A percentile compares a stretch with the other conserved stretches of the same genome.
These are phyloP conservation scores for Stipa capillata DNA, from an alignment of 176 grass and related monocot genomes.

Conservation along the genomic window DNA sequence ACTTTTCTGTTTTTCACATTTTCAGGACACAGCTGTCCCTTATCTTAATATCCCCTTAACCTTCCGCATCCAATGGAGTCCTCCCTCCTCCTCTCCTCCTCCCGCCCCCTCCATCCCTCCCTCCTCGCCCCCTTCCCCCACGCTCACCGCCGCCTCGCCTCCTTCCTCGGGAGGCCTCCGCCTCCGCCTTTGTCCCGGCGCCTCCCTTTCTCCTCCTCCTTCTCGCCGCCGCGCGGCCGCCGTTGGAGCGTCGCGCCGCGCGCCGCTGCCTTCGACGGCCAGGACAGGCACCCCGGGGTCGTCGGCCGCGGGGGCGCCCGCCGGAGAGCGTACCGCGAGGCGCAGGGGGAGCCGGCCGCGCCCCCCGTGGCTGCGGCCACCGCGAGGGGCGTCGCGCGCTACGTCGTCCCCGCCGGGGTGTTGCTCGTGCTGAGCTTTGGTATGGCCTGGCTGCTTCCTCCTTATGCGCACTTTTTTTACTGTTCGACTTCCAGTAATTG, in stretches of 20 bases:
- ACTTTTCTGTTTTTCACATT: too few species aligned
- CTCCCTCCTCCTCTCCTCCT: constrained; percentile 44
- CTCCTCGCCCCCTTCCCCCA: background rate
- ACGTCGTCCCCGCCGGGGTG: constrained; percentile 46
- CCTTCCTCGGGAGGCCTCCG: background rate
- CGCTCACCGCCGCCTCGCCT: background rate
- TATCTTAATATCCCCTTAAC: too few species aligned
- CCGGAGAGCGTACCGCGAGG: constrained; percentile 45
- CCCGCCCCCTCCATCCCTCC: constrained; percentile 31
- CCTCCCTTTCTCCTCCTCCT: constrained; percentile 10
- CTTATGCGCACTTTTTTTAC: background rate
- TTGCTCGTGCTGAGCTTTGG: constrained; percentile 58
- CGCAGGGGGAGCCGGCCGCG: constrained; percentile 36
- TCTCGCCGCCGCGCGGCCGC: background rate
- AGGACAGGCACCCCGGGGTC: constrained; percentile 18
- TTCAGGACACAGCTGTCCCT: too few species aligned
- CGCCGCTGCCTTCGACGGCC: constrained; percentile 37
- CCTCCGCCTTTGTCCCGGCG: too few species aligned
- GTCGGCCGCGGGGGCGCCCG: constrained; percentile 19
- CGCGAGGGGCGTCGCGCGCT: constrained; percentile 28
- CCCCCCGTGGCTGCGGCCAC: constrained; percentile 17
- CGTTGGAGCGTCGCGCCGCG: constrained; percentile 14
- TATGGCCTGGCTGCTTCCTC: constrained; percentile 26
- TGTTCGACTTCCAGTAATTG: background rate
- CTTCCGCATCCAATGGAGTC: constrained; percentile 58